phyloP scores from a whole-genome alignment of 2,329 filamentous ascomycete species.

The Pseudogymnoascus pannorum region DNA sequence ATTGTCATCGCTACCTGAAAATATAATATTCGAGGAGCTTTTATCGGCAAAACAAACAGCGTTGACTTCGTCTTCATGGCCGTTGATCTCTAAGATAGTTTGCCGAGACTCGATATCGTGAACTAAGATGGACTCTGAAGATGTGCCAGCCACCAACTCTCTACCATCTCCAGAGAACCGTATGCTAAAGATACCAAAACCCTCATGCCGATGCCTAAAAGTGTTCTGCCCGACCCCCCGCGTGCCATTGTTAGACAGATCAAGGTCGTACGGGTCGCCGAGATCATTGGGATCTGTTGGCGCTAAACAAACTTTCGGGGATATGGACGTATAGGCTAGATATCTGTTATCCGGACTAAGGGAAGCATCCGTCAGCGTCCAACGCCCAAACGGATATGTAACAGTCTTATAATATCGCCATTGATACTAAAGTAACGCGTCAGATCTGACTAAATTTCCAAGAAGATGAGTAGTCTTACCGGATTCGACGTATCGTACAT shows the following conservation, averaged over 20 bases:
- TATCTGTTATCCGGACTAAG: constrained; percentile 87
- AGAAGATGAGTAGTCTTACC: background rate
- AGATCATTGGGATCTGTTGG: constrained; percentile 77
- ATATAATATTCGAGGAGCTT: constrained; percentile 83
- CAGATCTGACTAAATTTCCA: background rate
- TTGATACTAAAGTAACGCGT: constrained; percentile 45
- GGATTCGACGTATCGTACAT: constrained; percentile 98
- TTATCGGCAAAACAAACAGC: constrained; percentile 93
- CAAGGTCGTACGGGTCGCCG: constrained; percentile 72
- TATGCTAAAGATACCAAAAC: constrained; percentile 75
- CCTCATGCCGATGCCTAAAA: constrained; percentile 19
- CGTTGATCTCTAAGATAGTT: constrained; percentile 65
- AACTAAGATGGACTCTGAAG: constrained; percentile 69
- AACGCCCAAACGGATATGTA: constrained; percentile 76
- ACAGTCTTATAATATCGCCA: constrained; percentile 96
- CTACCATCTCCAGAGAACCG: constrained; percentile 87
- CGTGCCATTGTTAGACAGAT: constrained; percentile 52
- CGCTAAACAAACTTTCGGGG: constrained; percentile 75
- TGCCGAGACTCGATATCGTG: constrained; percentile 83
- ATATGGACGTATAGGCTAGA: constrained; percentile 85
- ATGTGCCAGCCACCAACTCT: constrained; percentile 85
- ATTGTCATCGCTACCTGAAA: constrained; percentile 90
- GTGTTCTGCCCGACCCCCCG: constrained; percentile 4
- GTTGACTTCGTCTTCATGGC: constrained; percentile 86
- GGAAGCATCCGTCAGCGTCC: constrained; percentile 93